Conservation (phyloP, 768 basidiomycete genomes). For the Lentinula detonsa region DNA sequence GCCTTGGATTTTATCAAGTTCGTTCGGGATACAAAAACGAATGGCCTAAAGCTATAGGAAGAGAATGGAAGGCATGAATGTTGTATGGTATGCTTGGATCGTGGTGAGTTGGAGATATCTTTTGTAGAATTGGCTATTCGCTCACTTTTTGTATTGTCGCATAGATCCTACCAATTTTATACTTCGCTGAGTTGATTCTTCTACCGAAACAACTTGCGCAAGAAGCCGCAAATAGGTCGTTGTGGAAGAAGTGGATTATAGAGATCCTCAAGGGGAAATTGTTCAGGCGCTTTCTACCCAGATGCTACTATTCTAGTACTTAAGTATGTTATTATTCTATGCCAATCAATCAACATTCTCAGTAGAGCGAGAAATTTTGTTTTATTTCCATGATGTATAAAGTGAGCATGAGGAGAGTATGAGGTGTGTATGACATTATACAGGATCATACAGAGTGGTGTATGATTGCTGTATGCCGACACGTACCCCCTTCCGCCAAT, state of each 20-base stretch:
- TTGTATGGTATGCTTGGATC: slow-evolving; percentile 43
- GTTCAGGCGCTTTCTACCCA: too few species aligned
- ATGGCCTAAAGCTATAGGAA: slow-evolving; percentile 43
- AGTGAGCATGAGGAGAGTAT: too few species aligned
- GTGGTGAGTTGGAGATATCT: slow-evolving; percentile 26
- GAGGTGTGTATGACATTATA: too few species aligned
- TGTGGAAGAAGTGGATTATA: background rate
- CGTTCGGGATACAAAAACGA: slow-evolving; percentile 39
- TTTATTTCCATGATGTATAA: too few species aligned
- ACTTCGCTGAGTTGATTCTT: slow-evolving; percentile 34
- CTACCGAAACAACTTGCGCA: slow-evolving; percentile 42
- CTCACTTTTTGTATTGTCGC: background rate
- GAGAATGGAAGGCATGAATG: slow-evolving; percentile 28
- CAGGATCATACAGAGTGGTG: too few species aligned
- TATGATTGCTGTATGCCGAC: too few species aligned
- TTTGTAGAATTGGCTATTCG: background rate
- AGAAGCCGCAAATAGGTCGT: slow-evolving; percentile 19
- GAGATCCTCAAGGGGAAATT: too few species aligned
- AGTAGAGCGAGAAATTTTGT: too few species aligned
- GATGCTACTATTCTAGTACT: too few species aligned
- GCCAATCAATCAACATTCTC: too few species aligned
- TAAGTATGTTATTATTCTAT: too few species aligned
- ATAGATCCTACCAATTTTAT: slow-evolving; percentile 39
- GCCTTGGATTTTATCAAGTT: slow-evolving; percentile 44
- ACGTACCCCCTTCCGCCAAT: too few species aligned